Base-by-base conservation (phyloP, 768 basidiomycete genomes). In the Lentinula sp. region DNA sequence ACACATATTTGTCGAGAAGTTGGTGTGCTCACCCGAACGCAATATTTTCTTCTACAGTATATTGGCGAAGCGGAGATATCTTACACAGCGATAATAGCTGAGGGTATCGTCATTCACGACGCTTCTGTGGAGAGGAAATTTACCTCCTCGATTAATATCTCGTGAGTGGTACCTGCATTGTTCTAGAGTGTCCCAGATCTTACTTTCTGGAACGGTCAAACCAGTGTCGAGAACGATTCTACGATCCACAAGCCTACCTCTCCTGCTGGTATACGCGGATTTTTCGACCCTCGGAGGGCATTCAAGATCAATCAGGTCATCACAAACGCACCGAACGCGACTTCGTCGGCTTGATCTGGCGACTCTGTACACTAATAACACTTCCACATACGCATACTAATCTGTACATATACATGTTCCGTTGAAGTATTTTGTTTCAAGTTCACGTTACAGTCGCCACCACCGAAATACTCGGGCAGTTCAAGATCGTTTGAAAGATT, bases 131-230 rank as follows among this genome's bases (percentile, higher is more conserved):
- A 71, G 56, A 70, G 57, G 49, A 65, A 67, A 55, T 63, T 70
- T 28, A 70, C 62, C 0, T 77, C 75, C 3, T 78, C 77, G 5
- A 28, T 79, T 37, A 79, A 79, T 40, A 62, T 77, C 1, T 68
- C 70, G 78, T 78, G 67, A 62, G 76, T 63, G 5, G 8, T 58
- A 18, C 1, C 16, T 32, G 61, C 66, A 10, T 68, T 62, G 7
- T 64, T 46, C 8, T 60, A 55, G 28, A 28, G 0, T 28, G 40
- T 63, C 4, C 56, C 32, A 3, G 28, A 52, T 40, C 37, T 18
- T 9, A 46, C 45, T 59, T 59, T 28, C 31, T 21, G 16, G 23
- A 34, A 16, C 35, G 15, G 3, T 16, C 11, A 23, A 39, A 21
- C 28, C 48, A 59, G 58, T 21, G 52, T 49, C 16, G 32, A 49